Evolutionary conservation across 208 protist genomes (phyloP).

Genomic region (Trypanosoma theileri): DNA sequence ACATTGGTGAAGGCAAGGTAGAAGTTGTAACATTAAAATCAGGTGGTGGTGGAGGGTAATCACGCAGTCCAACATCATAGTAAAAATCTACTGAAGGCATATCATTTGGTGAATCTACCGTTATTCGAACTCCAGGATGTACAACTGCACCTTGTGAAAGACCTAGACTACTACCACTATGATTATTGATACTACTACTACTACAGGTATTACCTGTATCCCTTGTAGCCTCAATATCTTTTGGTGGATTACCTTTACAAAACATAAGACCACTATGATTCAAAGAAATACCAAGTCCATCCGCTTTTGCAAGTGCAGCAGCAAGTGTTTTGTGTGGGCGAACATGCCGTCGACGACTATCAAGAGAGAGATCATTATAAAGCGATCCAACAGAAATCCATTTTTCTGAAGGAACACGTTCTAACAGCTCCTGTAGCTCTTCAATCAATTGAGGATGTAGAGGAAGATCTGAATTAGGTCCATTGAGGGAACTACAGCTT

Average conservation of each 20-base stretch:
- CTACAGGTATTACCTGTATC: not conserved
- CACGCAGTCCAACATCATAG: conserved; percentile 75
- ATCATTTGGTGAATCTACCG: conserved; percentile 10
- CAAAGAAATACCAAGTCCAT: conserved; percentile 43
- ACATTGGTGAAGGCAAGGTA: conserved; percentile 34
- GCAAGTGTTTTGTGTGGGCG: conserved; percentile 76
- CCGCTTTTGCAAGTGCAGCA: conserved; percentile 47
- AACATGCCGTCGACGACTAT: conserved; percentile 54
- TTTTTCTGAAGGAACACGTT: conserved; percentile 19
- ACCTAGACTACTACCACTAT: not conserved
- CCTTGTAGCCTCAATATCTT: conserved; percentile 13
- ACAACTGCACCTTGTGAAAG: conserved; percentile 6
- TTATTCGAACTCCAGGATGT: conserved; percentile 6
- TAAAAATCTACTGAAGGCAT: conserved; percentile 70
- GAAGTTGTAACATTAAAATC: conserved; percentile 73
- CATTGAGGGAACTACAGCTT: conserved; percentile 6
- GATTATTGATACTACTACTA: not conserved
- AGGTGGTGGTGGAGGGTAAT: conserved; percentile 60
- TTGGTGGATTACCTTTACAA: conserved; percentile 39
- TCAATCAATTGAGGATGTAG: conserved; percentile 33
- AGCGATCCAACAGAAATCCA: conserved; percentile 68
- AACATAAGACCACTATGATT: conserved; percentile 59
- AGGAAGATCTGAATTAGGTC: not conserved
- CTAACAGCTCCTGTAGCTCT: conserved; percentile 33
- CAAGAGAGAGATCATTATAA: conserved; percentile 61